Evolutionary conservation across 805 yeast genomes (phyloP), one percentile per base, ranked within the genome.

Genomic region (Teunomyces tritomae): DNA sequence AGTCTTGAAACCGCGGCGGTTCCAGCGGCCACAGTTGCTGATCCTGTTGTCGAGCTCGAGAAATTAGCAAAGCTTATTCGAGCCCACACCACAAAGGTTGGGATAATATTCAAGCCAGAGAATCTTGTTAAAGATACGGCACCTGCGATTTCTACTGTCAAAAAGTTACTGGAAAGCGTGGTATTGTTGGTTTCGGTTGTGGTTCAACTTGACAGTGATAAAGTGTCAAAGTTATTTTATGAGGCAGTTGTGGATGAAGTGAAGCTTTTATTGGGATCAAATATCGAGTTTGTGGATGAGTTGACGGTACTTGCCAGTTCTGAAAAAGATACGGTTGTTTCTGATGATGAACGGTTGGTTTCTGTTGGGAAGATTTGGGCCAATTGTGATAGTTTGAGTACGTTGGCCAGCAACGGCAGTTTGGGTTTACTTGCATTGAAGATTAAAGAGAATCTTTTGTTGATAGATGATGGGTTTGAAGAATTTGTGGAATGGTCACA

Each of bases 21-120:
- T 7, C n/a, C 20, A 4, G 43, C 70, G 11, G 63, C 76, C 10
- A 50, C 49, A 24, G 71, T 82, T 2, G 67, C 58, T 5, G 54
- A 68, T 5, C 85, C 88, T 3, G 54, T 80, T 7, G 69, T 65
- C 5, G 96, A 89, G 56, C 57, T 87, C 11, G 63, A 59, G 4
- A 89, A 89, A 59, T 57, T 87, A 5, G 62, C 80, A 14, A 73
- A 78, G 48, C 67, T 89, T 34, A 71, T 85, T 7, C 83, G 76
- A 62, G 90, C 96, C 1, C 90, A 87, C 60, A 74, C 85, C 2
- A 89, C 96, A 2, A 88, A 88, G 61, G 70, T 87, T 5, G 91
- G 90, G 1, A 75, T 85, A 26, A 78, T 85, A 0, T 85, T 82
- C 68, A 82, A 80, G 56, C 83, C 87, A 2, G 82, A 83, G 1